A percentile compares a stretch with the other conserved stretches of the same genome.
Conservation (phyloP, 306 rosid genomes). For the Trifolium dubium region DNA sequence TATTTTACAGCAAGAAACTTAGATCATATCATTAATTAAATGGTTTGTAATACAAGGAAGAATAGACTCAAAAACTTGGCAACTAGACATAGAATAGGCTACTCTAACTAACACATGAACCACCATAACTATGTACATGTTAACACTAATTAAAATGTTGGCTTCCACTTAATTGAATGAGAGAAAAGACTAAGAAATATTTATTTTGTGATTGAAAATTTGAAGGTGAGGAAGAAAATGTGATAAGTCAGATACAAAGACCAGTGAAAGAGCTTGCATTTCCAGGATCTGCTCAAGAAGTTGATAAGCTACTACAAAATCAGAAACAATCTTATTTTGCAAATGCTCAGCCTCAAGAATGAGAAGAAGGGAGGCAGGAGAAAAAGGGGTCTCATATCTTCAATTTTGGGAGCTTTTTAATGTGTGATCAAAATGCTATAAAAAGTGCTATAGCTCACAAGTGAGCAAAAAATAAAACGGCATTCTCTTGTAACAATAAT, state of each 20-base stretch:
- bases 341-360: conserved; percentile 20
- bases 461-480: background rate
- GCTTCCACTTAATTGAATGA: background rate
- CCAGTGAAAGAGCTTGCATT: conserved; percentile 41
- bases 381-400: conserved; percentile 5
- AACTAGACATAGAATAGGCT: too few species aligned
- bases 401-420: conserved; percentile 29
- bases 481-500: background rate
- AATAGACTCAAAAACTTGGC: too few species aligned
- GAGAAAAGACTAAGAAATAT: too few species aligned
- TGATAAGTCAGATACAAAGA: conserved; percentile 39
- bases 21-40: too few species aligned
- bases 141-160: too few species aligned
- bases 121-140: too few species aligned
- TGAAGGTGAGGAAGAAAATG: conserved; percentile 46
- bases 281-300: conserved; percentile 33
- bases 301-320: conserved; percentile 32
- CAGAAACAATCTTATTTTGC: conserved; percentile 47
- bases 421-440: background rate
- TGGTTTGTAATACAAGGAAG: too few species aligned
- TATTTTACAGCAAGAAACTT: too few species aligned
- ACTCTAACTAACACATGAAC: too few species aligned
- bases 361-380: background rate
- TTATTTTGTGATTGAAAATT: background rate
- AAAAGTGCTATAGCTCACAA: background rate